Evolutionary conservation across 2,329 filamentous ascomycete genomes (phyloP).

Genomic region (Penicillium fuscoglaucum): DNA sequence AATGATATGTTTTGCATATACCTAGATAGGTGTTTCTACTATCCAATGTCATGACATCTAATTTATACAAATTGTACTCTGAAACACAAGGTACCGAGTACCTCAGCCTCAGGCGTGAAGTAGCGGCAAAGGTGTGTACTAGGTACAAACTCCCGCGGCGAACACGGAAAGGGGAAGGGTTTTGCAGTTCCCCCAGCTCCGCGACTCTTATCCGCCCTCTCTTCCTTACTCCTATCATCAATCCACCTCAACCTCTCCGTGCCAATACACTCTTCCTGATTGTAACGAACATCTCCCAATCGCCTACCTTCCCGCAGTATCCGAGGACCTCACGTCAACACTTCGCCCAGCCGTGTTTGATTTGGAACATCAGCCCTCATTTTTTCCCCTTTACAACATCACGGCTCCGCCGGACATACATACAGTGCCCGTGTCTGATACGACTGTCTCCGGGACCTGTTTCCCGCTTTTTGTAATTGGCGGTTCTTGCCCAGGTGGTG

Average conservation of each 20-base stretch:
- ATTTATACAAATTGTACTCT: background rate
- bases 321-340: background rate
- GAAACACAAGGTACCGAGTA: background rate
- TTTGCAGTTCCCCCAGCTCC: conserved; percentile 6
- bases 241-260: background rate
- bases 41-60: background rate
- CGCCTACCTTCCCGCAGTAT: background rate
- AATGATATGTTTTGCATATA: background rate
- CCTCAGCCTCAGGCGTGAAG: background rate
- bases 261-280: background rate
- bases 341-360: background rate
- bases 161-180: conserved; percentile 10
- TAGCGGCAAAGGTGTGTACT: background rate
- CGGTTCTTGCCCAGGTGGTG: background rate
- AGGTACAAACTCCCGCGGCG: background rate
- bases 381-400: background rate
- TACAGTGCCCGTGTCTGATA: background rate
- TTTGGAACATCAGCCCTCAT: background rate
- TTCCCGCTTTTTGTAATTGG: background rate
- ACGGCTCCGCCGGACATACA: background rate
- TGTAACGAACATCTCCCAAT: background rate
- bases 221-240: background rate
- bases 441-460: background rate
- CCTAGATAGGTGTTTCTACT: background rate
- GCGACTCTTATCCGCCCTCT: conserved; percentile 6